Evolutionary conservation across 345 rosid species (phyloP), one percentile per base, ranked within the genome.

Genomic region (Iberis pinnata): DNA sequence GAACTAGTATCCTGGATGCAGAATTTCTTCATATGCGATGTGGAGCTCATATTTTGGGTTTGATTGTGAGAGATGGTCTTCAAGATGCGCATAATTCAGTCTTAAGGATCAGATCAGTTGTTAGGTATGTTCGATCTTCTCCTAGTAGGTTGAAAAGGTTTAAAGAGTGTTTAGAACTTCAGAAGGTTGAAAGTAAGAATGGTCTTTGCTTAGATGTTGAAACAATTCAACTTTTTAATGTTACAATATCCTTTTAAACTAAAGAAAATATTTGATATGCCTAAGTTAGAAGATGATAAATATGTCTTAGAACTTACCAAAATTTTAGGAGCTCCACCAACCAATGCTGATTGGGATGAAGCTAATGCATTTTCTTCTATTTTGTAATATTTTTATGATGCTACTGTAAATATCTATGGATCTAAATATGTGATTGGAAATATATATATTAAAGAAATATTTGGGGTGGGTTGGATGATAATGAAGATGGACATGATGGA

Each of bases 181-280:
- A 20, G 22, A 52, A 37, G 6, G 14, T 52, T 52, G 43, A 22
- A 20, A 4, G 14, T 5, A 52, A 52, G 0, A n/a, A 10, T 20
- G 20, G 19, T 52, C 5, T 40, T 2, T 27, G 15, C 18, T 29
- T 56, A 13, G 51, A 56, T 32, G 50, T 56, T 13, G 59, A 54
- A 25, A 40, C 46, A 22, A 22, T 22, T 22, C 25, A 22, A 22
- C 6, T 22, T 22, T 22, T 22, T 22, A 6, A 29, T 56, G 29
- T 6, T 56, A 16, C 48, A 41, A 27, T 2, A 8, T 13, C 33
- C 7, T 31, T 1, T 31, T 9, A 2, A 11, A 8, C 2, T 43
- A 0, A 32, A 32, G 12, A 32, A 32, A 33, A 3, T 4, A 1
- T 56, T 56, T 46, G 45, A 46, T 36, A 35, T 46, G 37, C 25